These are phyloP conservation scores for Pseudogymnoascus sp. DNA, from an alignment of 2,329 filamentous ascomycete species.

Conservation along the genomic window DNA sequence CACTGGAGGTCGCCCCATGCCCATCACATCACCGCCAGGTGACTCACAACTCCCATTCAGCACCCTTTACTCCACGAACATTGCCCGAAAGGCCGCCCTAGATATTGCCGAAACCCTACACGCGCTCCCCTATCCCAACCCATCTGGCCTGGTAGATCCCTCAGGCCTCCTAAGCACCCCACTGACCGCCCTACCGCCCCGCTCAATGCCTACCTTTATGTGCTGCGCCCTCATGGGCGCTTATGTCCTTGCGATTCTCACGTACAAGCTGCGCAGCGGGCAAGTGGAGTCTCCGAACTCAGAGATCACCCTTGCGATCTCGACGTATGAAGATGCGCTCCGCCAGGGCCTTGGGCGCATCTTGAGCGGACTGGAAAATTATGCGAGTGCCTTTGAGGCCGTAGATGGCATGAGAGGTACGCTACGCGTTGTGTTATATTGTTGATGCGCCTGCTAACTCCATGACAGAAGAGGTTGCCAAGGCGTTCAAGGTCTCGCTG, in stretches of 20 bases:
- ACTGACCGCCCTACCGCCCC: slow-evolving; percentile 14
- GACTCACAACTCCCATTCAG: slow-evolving; percentile 33
- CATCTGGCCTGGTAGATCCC: slow-evolving; percentile 14
- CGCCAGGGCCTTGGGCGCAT: background rate
- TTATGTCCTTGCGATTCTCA: slow-evolving; percentile 29
- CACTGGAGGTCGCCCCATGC: background rate
- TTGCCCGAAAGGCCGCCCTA: slow-evolving; percentile 41
- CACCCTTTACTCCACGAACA: slow-evolving; percentile 39
- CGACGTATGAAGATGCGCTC: background rate
- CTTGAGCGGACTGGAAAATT: background rate
- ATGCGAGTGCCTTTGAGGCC: background rate
- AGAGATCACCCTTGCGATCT: background rate
- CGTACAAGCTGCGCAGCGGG: background rate
- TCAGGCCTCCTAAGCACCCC: background rate
- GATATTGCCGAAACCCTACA: slow-evolving; percentile 40
- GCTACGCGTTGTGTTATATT: background rate
- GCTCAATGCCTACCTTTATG: slow-evolving; percentile 28
- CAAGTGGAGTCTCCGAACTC: background rate
- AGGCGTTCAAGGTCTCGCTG: background rate
- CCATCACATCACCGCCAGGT: background rate
- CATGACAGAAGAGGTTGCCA: background rate
- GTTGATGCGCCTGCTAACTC: background rate
- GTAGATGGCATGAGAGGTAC: slow-evolving; percentile 8
- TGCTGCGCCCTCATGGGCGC: slow-evolving; percentile 29
- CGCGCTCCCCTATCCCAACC: slow-evolving; percentile 38